A percentile compares a stretch with the other conserved stretches of the same genome.
phyloP scores from a whole-genome alignment of 1,139 yeast species.

The Protomyces inouyei region DNA sequence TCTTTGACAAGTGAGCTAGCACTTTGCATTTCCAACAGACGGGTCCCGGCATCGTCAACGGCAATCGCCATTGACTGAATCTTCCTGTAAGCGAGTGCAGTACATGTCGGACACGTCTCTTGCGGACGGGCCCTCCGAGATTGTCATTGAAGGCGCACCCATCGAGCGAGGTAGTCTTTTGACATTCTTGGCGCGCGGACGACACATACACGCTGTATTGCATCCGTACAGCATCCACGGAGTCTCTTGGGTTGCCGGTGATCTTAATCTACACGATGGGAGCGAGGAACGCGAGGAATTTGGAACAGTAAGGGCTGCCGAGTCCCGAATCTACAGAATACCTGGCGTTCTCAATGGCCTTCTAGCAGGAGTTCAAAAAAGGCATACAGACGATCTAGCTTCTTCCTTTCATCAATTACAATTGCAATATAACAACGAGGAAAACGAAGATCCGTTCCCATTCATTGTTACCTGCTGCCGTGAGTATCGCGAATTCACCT shows the following conservation, averaged over 20 bases:
- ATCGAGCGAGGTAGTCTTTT: conserved; percentile 36
- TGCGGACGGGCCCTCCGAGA: not conserved
- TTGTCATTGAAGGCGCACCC: conserved; percentile 33
- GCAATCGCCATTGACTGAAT: too few species aligned
- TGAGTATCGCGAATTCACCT: not conserved
- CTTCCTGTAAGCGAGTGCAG: too few species aligned
- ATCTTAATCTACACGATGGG: too few species aligned
- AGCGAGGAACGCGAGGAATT: too few species aligned
- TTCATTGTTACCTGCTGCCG: conserved; percentile 1
- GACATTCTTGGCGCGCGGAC: conserved; percentile 37
- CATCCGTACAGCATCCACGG: conserved; percentile 43
- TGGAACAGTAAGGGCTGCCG: conserved; percentile 34
- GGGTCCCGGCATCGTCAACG: too few species aligned
- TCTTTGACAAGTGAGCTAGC: too few species aligned
- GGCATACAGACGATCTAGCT: conserved; percentile 4
- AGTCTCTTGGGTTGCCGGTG: conserved; percentile 41
- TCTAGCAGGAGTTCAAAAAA: conserved; percentile 38
- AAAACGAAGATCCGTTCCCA: conserved; percentile 1
- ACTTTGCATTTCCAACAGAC: too few species aligned
- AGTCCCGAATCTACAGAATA: conserved; percentile 40
- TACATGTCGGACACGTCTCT: not conserved
- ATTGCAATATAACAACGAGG: not conserved
- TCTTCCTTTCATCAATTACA: conserved; percentile 1
- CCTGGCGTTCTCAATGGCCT: conserved; percentile 41
- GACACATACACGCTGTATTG: conserved; percentile 43